Conservation (phyloP, 202 grass and related monocot genomes). For the Dendrocalamus latiflorus region DNA sequence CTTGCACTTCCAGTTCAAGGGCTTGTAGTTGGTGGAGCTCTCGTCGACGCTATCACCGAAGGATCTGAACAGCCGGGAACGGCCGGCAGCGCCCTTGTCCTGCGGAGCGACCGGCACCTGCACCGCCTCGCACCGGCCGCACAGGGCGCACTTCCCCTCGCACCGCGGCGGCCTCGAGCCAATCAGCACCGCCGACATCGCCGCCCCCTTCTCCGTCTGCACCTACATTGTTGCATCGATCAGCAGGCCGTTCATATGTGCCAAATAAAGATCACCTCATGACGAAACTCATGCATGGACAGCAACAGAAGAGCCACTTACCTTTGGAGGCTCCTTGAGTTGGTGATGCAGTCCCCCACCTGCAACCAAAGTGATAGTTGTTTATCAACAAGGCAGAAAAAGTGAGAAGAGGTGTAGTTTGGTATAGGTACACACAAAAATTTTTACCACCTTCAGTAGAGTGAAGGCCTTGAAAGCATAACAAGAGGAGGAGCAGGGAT, state of each 20-base stretch:
- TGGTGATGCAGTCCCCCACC: constrained; percentile 15
- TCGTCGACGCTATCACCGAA: constrained; percentile 16
- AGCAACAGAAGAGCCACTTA: neutral
- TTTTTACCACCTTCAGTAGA: constrained; percentile 23
- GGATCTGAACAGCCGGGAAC: neutral
- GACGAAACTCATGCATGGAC: neutral
- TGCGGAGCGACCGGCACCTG: constrained; percentile 56
- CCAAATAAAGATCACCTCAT: neutral
- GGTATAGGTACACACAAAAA: neutral
- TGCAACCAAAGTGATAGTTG: neutral
- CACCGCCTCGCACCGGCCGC: constrained; percentile 62
- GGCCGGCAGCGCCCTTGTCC: neutral
- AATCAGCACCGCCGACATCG: constrained; percentile 33
- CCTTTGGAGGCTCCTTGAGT: constrained; percentile 23
- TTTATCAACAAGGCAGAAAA: neutral
- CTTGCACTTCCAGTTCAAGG: constrained; percentile 62
- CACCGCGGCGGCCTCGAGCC: constrained; percentile 68
- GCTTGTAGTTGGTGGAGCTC: constrained; percentile 62
- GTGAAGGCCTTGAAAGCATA: constrained; percentile 20
- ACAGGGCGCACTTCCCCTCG: constrained; percentile 44
- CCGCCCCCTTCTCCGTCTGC: neutral
- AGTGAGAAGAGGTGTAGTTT: neutral
- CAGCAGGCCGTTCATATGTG: neutral
- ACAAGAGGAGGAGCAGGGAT: constrained; percentile 34
- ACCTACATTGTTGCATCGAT: neutral